Evolutionary conservation across 2,329 filamentous ascomycete species (phyloP).

Genomic region (Coleophoma crateriformis): DNA sequence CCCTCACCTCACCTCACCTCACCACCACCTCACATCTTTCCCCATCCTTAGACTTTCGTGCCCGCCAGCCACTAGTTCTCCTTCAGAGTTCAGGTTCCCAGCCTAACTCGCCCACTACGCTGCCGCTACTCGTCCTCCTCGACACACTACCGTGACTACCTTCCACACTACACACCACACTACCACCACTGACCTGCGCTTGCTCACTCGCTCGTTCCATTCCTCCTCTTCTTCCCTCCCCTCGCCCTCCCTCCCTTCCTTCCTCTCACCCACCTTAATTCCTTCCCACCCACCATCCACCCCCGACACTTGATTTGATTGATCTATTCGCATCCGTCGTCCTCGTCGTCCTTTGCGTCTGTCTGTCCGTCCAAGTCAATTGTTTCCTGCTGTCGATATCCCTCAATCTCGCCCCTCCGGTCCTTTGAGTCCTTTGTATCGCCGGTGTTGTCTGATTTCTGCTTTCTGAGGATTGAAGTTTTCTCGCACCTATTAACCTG

Average conservation of each 20-base stretch:
- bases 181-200: slow-evolving; percentile 1
- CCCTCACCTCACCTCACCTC: too few species aligned
- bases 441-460: slow-evolving; percentile 28
- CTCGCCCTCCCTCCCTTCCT: slow-evolving; percentile 12
- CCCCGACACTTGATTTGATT: neutral
- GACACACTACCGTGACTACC: too few species aligned
- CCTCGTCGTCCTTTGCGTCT: slow-evolving; percentile 15
- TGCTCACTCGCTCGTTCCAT: neutral
- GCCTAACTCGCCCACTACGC: too few species aligned
- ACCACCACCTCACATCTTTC: too few species aligned
- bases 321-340: neutral
- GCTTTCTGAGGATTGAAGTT: slow-evolving; percentile 22
- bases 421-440: slow-evolving; percentile 28
- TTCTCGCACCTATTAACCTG: slow-evolving; percentile 21
- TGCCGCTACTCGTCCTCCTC: too few species aligned
- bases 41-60: too few species aligned
- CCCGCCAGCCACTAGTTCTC: too few species aligned
- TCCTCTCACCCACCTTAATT: slow-evolving; percentile 16
- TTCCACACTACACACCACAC: slow-evolving; percentile 1
- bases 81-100: too few species aligned
- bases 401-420: slow-evolving; percentile 11
- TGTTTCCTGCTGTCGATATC: slow-evolving; percentile 27
- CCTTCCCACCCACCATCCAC: slow-evolving; percentile 7
- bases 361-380: slow-evolving; percentile 11
- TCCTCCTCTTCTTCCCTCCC: slow-evolving; percentile 6